Evolutionary conservation across 2,329 filamentous ascomycete species (phyloP), one percentile per base, ranked within the genome.

Genomic region (Huntiella bhutanensis): DNA sequence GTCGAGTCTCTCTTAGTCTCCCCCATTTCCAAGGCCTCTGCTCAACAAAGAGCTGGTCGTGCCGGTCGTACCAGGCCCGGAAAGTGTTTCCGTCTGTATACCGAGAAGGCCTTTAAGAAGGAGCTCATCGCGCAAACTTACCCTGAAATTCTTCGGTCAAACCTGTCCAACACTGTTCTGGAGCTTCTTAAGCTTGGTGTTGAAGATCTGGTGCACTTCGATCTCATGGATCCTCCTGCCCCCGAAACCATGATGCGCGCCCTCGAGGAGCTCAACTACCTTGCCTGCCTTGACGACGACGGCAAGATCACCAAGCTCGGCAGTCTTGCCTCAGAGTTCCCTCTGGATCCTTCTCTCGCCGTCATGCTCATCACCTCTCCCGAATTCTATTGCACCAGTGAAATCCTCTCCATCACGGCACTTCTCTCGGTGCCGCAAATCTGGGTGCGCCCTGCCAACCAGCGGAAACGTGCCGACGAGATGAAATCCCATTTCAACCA

Each of bases 161-260:
- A 98, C 60, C 68, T 98, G 53, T 80, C 91, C 50, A 93, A 86
- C 55, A 98, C 91, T 0, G 91, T 98, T 1, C 67, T 98, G 40
- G 91, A 98, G 62, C 67, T 98, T 57, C 96, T 96, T 71, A 96
- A 98, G 66, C 78, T 98, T 35, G 91, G 91, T 39, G 78, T 98
- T 22, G 78, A 93, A 54, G 91, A 98, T 62, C 69, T 98, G 43
- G 91, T 98, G 8, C 91, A 98, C 64, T 98, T 98, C 58, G 92
- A 98, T 59, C 71, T 98, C 41, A 96, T 98, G 88, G 91, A 98
- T 56, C 91, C 91, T 17, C 91, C 91, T 0, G 88, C 92, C 1
- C 92, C 91, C 0, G 92, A 98, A 65, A 98, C 92, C 7, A 79
- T 98, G 62, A 98, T 98, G 88, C 78, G 92, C 54, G 91, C 91